Percentiles rank a stretch among this genome's conserved stretches.
phyloP scores from a whole-genome alignment of 139 green algal species.

The Mesotaenium endlicherianum region DNA sequence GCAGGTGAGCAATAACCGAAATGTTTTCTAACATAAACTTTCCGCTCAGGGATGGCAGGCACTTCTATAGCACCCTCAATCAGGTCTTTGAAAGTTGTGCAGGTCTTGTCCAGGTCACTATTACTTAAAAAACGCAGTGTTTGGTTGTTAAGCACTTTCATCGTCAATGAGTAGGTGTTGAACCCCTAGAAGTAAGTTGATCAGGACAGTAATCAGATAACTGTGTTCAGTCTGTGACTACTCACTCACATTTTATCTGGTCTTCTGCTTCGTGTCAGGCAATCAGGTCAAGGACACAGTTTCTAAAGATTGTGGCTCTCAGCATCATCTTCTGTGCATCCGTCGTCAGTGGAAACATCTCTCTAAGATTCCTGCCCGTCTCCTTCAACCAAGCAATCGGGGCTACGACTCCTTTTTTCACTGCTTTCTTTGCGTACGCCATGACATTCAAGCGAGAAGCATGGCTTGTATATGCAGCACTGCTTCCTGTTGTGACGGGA shows the following conservation, averaged over 20 bases:
- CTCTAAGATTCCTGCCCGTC: conserved; percentile 80
- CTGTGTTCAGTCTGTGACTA: too few species aligned
- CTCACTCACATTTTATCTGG: too few species aligned
- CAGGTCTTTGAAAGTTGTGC: too few species aligned
- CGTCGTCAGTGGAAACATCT: conserved; percentile 89
- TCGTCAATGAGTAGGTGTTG: too few species aligned
- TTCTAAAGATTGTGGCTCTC: conserved; percentile 75
- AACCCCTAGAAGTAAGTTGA: too few species aligned
- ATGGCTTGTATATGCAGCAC: conserved; percentile 71
- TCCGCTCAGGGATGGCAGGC: too few species aligned
- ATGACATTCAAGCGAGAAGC: conserved; percentile 66
- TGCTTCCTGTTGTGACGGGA: conserved; percentile 84
- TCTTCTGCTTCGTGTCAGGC: conserved; percentile 24
- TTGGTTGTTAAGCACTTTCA: too few species aligned
- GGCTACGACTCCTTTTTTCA: conserved; percentile 93
- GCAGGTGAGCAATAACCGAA: conserved; percentile 9
- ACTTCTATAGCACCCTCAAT: too few species aligned
- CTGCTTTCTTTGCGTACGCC: conserved; percentile 71
- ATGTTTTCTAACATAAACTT: background rate
- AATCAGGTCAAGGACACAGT: conserved; percentile 67
- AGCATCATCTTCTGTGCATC: conserved; percentile 80
- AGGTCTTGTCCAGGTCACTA: too few species aligned
- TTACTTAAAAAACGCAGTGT: too few species aligned
- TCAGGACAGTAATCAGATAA: too few species aligned
- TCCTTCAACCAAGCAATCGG: conserved; percentile 94